phyloP scores from a whole-genome alignment of 805 yeast species.

The Metschnikowia picachoensis region DNA sequence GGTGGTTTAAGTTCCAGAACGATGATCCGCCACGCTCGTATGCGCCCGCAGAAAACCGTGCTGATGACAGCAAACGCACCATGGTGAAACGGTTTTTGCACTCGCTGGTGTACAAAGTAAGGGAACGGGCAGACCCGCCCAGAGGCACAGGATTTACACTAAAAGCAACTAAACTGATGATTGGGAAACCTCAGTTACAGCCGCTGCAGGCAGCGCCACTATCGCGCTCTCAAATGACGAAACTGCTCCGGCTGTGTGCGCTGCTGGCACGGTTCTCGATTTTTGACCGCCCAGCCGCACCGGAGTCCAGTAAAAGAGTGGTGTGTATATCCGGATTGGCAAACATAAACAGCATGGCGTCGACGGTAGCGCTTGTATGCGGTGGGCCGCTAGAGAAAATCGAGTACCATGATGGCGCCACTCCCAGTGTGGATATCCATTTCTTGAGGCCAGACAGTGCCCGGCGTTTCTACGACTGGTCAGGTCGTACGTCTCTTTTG shows the following conservation, averaged over 20 bases:
- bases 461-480: slow-evolving; percentile 46
- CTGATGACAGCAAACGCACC: slow-evolving; percentile 10
- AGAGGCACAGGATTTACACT: slow-evolving; percentile 1
- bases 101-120: slow-evolving; percentile 12
- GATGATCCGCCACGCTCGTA: background rate
- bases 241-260: slow-evolving; percentile 6
- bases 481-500: slow-evolving; percentile 47
- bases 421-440: slow-evolving; percentile 39
- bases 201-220: slow-evolving; percentile 1
- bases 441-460: slow-evolving; percentile 57
- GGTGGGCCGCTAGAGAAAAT: slow-evolving; percentile 71
- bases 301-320: slow-evolving; percentile 13
- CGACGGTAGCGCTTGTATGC: slow-evolving; percentile 50
- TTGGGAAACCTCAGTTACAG: background rate
- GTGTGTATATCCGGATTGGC: slow-evolving; percentile 41
- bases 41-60: slow-evolving; percentile 1
- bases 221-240: slow-evolving; percentile 3
- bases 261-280: slow-evolving; percentile 4
- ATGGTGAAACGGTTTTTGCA: slow-evolving; percentile 12
- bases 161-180: background rate
- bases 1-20: slow-evolving; percentile 11
- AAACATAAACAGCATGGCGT: slow-evolving; percentile 40
- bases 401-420: slow-evolving; percentile 21
- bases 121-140: slow-evolving; percentile 9
- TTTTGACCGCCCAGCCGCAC: slow-evolving; percentile 2